phyloP scores from a whole-genome alignment of 192 early-diverging fungal species.

The Coemansia biformis region DNA sequence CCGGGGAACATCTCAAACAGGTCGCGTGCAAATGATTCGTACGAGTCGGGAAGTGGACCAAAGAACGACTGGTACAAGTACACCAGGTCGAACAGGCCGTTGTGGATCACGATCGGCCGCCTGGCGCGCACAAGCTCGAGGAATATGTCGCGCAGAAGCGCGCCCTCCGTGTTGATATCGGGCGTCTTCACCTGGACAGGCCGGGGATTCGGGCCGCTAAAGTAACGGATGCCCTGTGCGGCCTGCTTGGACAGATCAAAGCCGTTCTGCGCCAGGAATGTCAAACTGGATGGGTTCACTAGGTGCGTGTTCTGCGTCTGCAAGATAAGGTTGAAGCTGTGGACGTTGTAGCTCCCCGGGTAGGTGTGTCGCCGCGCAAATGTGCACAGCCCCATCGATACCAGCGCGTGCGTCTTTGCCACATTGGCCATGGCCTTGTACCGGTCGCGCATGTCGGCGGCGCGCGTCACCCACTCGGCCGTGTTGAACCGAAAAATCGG shows the following conservation, averaged over 20 bases:
- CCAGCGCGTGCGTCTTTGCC: constrained; percentile 69
- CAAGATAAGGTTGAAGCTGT: constrained; percentile 53
- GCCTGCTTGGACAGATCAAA: constrained; percentile 82
- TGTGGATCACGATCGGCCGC: constrained; percentile 82
- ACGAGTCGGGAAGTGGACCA: constrained; percentile 63
- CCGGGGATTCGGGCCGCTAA: constrained; percentile 52
- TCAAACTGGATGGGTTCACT: constrained; percentile 64
- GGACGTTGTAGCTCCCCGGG: constrained; percentile 60
- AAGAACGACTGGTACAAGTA: constrained; percentile 91
- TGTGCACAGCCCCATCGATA: constrained; percentile 72
- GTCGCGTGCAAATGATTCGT: constrained; percentile 72
- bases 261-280: constrained; percentile 77
- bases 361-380: constrained; percentile 18
- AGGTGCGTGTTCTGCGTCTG: constrained; percentile 56
- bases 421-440: constrained; percentile 71
- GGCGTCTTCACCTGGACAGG: constrained; percentile 20
- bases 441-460: constrained; percentile 73
- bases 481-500: constrained; percentile 25
- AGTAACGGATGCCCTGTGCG: constrained; percentile 72
- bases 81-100: constrained; percentile 88
- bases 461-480: constrained; percentile 34
- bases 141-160: constrained; percentile 56
- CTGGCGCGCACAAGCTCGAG: constrained; percentile 45
- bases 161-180: constrained; percentile 31
- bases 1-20: constrained; percentile 75